Evolutionary conservation across 768 basidiomycete genomes (phyloP), one percentile per base, ranked within the genome.

Genomic region (Leccinum barrowsii): DNA sequence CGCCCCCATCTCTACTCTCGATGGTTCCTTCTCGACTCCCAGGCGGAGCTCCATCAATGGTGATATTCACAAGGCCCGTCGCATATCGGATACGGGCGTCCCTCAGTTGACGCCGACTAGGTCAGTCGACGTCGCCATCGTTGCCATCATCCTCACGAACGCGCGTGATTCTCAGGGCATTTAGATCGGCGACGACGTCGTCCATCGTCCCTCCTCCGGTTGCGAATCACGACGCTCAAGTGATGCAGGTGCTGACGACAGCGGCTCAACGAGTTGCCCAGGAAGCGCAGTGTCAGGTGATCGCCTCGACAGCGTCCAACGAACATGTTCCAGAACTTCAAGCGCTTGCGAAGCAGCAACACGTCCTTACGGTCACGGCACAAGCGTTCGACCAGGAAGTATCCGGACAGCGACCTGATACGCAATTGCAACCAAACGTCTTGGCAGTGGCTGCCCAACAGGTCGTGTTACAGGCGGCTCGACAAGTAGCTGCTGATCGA

Each of bases 371-470:
- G 8, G 75, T 82, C 51, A 82, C 91, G 3, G 87, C 90, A 13
- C 80, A 87, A 63, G 91, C 90, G 13, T 84, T 91, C 63, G 87
- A 90, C 70, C 81, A 82, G 58, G 89, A 85, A 55, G 78, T 85
- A 47, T 80, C 80, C 22, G 85, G 82, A 34, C 79, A 82, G 47
- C 66, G 72, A n/a, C 74, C 67, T 37, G 76, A 75, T n/a, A 80
- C 75, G 50, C 78, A 78, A 52, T 65, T 78, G 40, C 80, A 82
- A 54, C 73, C 73, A 72, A 85, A 67, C 72, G 82, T 66, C 19
- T 78, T 92, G 58, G 89, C 87, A 5, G 85, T 83, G 12, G 90
- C 90, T 4, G 90, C 89, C 17, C 88, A 90, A 65, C 85, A 90
- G 59, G 86, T 92, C 56, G 91, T 93, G 49, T 78, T 90, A 34